Conservation (phyloP, 2,329 filamentous ascomycete genomes). For the Aureobasidium uvarum region DNA sequence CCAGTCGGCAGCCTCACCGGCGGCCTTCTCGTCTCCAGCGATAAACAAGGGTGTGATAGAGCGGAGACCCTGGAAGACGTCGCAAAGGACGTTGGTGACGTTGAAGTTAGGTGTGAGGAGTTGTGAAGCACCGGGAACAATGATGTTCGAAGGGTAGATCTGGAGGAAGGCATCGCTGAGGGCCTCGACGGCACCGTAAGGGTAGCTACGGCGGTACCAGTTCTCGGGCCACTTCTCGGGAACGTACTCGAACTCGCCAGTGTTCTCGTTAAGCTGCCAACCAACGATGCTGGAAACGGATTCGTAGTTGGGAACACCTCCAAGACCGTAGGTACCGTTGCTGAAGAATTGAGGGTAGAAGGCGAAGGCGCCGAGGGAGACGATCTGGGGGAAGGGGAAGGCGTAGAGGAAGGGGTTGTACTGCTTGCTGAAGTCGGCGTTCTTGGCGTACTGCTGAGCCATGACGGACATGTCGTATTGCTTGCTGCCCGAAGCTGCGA, state of each 20-base stretch:
- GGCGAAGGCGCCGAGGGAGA: slow-evolving; percentile 34
- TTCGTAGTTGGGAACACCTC: slow-evolving; percentile 40
- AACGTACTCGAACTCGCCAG: slow-evolving; percentile 36
- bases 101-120: slow-evolving; percentile 39
- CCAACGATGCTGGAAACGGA: slow-evolving; percentile 36
- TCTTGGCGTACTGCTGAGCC: slow-evolving; percentile 32
- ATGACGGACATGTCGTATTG: slow-evolving; percentile 34
- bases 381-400: slow-evolving; percentile 39
- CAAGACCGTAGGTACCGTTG: slow-evolving; percentile 40
- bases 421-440: slow-evolving; percentile 29
- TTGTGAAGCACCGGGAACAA: slow-evolving; percentile 36
- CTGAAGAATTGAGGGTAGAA: slow-evolving; percentile 39
- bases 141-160: slow-evolving; percentile 40
- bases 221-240: slow-evolving; percentile 35
- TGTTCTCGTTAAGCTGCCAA: slow-evolving; percentile 32
- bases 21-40: slow-evolving; percentile 33
- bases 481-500: slow-evolving; percentile 29
- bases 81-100: slow-evolving; percentile 38
- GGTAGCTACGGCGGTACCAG: slow-evolving; percentile 36
- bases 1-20: slow-evolving; percentile 34
- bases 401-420: slow-evolving; percentile 39
- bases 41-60: slow-evolving; percentile 39
- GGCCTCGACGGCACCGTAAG: slow-evolving; percentile 36
- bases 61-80: slow-evolving; percentile 40
- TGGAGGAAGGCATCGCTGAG: slow-evolving; percentile 37